phyloP scores from a whole-genome alignment of 805 yeast species.

The Wickerhamomyces xylosicus region DNA sequence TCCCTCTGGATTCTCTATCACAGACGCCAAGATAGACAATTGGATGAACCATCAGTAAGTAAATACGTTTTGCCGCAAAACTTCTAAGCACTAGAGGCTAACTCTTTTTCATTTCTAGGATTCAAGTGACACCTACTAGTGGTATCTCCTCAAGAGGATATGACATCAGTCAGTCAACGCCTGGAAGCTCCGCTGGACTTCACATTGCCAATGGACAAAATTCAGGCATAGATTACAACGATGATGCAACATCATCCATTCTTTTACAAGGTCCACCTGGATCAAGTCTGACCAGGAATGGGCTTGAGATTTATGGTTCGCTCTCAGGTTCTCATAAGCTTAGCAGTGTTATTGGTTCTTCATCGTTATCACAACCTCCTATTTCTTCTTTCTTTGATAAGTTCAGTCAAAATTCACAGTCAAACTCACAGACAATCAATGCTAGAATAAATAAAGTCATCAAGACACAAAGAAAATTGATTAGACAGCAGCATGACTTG shows the following conservation, averaged over 20 bases:
- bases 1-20: neutral
- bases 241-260: slow-evolving; percentile 7
- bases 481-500: slow-evolving; percentile 27
- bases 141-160: slow-evolving; percentile 10
- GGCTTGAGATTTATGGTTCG: neutral
- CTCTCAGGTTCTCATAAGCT: neutral
- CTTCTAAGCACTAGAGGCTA: neutral
- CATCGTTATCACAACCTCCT: slow-evolving; percentile 3
- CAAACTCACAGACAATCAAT: slow-evolving; percentile 22
- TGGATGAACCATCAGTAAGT: too few relatives aligned
- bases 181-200: neutral
- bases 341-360: neutral
- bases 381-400: slow-evolving; percentile 17
- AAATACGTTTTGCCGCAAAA: too few relatives aligned
- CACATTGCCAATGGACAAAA: neutral
- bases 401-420: slow-evolving; percentile 11
- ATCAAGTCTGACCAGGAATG: neutral
- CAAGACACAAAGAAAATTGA: slow-evolving; percentile 27
- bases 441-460: slow-evolving; percentile 26
- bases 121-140: slow-evolving; percentile 7
- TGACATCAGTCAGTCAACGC: slow-evolving; percentile 5
- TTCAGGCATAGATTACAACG: slow-evolving; percentile 1
- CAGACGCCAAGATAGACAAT: neutral
- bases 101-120: slow-evolving; percentile 1
- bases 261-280: neutral